phyloP scores from a whole-genome alignment of 768 basidiomycete species.

The Nidula microcarpa region DNA sequence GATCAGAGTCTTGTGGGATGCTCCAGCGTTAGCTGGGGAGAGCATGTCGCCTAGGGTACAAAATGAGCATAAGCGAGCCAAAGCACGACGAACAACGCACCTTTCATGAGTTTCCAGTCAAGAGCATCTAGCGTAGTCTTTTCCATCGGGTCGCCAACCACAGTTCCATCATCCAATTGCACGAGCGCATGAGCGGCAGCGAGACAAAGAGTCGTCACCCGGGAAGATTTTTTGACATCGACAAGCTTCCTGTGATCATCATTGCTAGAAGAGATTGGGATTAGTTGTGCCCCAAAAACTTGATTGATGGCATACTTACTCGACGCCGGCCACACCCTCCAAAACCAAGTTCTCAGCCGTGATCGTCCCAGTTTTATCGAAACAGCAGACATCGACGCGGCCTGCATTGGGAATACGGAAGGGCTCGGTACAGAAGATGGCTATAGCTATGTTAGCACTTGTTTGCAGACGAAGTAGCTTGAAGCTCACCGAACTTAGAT shows the following conservation, averaged over 20 bases:
- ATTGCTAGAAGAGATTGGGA: conserved; percentile 34
- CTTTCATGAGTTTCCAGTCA: conserved; percentile 79
- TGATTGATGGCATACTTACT: conserved; percentile 50
- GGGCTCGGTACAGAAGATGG: conserved; percentile 98
- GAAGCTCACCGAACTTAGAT: conserved; percentile 73
- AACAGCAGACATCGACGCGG: conserved; percentile 96
- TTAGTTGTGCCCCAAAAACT: not conserved
- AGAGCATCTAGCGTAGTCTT: conserved; percentile 91
- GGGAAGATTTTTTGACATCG: conserved; percentile 70
- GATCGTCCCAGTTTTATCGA: conserved; percentile 99
- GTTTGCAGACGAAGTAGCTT: not conserved
- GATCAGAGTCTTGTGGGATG: conserved; percentile 58
- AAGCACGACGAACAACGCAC: conserved; percentile 26
- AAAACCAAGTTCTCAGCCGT: conserved; percentile 94
- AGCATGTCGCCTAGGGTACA: conserved; percentile 59
- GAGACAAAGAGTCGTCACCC: conserved; percentile 82
- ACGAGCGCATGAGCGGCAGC: conserved; percentile 96
- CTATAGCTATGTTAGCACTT: conserved; percentile 33
- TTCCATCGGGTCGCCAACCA: conserved; percentile 99
- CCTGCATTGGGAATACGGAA: conserved; percentile 97
- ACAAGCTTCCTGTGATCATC: conserved; percentile 64
- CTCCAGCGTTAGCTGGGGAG: conserved; percentile 49
- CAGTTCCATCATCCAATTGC: conserved; percentile 85
- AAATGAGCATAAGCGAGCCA: conserved; percentile 49
- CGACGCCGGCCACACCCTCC: conserved; percentile 88